Evolutionary conservation across 257 asterid species (phyloP).

Genomic region (Solanum sejunctum): DNA sequence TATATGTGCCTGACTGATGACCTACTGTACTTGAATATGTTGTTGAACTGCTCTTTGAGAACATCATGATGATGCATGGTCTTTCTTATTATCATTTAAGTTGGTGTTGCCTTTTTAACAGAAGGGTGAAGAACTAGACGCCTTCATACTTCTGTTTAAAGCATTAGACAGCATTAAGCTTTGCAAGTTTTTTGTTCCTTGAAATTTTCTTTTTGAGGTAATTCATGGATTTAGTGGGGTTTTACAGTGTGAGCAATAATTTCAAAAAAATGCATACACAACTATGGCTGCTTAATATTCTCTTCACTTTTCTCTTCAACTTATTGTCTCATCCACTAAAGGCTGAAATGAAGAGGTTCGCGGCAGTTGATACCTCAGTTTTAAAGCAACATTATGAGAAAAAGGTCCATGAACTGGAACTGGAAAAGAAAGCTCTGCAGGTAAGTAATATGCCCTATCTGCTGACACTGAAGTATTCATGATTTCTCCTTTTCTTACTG

Average conservation of each 20-base stretch:
- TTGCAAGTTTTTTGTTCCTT: background rate
- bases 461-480: background rate
- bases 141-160: background rate
- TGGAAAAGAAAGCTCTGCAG: conserved; percentile 67
- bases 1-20: background rate
- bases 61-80: background rate
- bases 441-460: conserved; percentile 29
- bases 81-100: background rate
- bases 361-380: conserved; percentile 54
- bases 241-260: background rate
- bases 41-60: background rate
- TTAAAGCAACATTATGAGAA: conserved; percentile 90
- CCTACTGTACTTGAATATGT: background rate
- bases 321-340: conserved; percentile 9
- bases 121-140: background rate
- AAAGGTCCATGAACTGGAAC: conserved; percentile 82
- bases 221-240: background rate
- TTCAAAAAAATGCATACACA: background rate
- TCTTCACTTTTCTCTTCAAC: background rate
- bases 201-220: background rate
- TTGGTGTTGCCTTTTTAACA: background rate
- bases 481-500: background rate
- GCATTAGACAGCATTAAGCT: background rate
- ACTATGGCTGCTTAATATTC: background rate
- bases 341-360: conserved; percentile 90